Evolutionary conservation across 2,329 filamentous ascomycete species (phyloP), one percentile per base, ranked within the genome.

Genomic region (Gnomoniopsis sp.): DNA sequence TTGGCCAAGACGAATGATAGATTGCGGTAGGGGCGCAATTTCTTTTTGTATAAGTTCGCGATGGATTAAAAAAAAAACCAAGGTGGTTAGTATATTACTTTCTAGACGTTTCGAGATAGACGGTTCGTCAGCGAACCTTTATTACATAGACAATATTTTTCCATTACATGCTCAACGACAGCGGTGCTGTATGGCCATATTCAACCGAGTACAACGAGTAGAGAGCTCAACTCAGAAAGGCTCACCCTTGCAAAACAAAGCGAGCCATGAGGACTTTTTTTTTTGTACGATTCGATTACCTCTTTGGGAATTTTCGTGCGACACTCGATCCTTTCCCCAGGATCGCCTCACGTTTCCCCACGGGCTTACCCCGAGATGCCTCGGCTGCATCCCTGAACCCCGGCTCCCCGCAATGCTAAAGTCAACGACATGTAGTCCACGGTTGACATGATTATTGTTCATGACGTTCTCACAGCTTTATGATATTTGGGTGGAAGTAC

Each of bases 301-400:
- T 23, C 44, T 47, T 47, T 47, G 44, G 44, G 44, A 4, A 19
- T 47, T 47, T 47, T 23, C n/a, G 14, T 22, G 19, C 14, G 44
- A 12, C n/a, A n/a, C 19, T 47, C 3, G 19, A 22, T 15, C 21
- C 19, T 19, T 19, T 12, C 3, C 44, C 8, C 46, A 4, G 6
- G 46, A 11, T 21, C n/a, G n/a, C 7, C 12, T 11, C 17, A 19
- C 11, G 17, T 14, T 17, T 19, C n/a, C 41, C 41, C 41, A 17
- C 17, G 19, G 56, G 33, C 23, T 50, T 38, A 12, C 23, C 43
- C 51, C 15, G 49, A 56, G 36, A 56, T 57, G 49, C 59, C 59
- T 61, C 59, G 59, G 59, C 49, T 56, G 59, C 33, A 43, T n/a
- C n/a, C 41, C 12, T 8, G 8, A 14, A 38, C 49, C 53, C 59